Base-by-base conservation (phyloP, 768 basidiomycete genomes). In the Lyophyllum decastes region DNA sequence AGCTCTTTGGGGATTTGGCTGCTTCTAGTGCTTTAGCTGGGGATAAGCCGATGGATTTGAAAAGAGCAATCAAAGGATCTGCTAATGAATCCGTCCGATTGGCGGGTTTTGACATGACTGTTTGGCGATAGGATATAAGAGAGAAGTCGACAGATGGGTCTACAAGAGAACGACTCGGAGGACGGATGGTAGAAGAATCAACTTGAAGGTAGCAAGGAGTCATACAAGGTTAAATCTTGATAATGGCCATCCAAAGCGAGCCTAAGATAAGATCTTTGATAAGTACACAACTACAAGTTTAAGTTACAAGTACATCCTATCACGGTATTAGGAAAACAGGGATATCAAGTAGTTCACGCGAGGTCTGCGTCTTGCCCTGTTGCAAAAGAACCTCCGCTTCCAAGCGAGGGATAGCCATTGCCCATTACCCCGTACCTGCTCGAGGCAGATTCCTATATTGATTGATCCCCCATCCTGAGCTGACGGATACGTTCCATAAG, bases 1-100 rank as follows among this genome's bases (percentile, higher is more conserved):
- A 89, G 66, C 84, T 84, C 77, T 93, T 96, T 3, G 88, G 77
- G 58, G 82, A 89, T 69, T 94, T 92, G 34, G 87, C 85, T 4
- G 91, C 89, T 65, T 97, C 94, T 10, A 82, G 80, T 1, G 95
- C 91, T 70, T 94, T 92, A 52, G 88, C 74, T 58, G 85, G 80
- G 41, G 87, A 77, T 44, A 97, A 77, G 24, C 92, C 92, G 55
- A 94, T 87, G 35, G 86, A 82, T 69, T 86, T 82, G 78, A 95
- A 94, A 35, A 89, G 77, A 19, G 71, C 35, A 17, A 81, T 67
- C 24, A 79, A 62, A 9, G 72, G 64, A 52, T 78, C 71, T 43
- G 61, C 27, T 16, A 60, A 57, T 45, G 67, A 58, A 55, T 73
- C 70, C 12, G 64, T 46, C 40, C 19, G 40, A 40, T 66, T 70